Evolutionary conservation across 768 basidiomycete species (phyloP).

Genomic region (Infundibulicybe gibba): DNA sequence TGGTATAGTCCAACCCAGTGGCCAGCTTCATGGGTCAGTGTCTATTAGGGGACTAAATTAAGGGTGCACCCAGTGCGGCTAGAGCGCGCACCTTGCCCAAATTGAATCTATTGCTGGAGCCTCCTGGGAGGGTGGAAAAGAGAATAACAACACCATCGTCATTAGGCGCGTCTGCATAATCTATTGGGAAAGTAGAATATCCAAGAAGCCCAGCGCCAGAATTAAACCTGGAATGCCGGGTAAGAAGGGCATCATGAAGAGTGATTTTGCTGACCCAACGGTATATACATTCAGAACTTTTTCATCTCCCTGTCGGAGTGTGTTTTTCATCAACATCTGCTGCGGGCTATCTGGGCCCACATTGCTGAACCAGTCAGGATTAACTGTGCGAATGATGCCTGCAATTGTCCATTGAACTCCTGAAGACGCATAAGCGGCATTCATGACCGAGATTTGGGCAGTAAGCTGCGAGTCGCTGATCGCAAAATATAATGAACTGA

Average conservation of each 20-base stretch:
- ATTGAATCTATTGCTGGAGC: slow-evolving; percentile 25
- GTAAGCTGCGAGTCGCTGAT: not conserved
- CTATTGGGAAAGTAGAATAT: slow-evolving; percentile 31
- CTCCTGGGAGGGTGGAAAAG: slow-evolving; percentile 28
- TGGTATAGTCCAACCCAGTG: slow-evolving; percentile 38
- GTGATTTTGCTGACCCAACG: slow-evolving; percentile 9
- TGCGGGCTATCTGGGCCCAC: slow-evolving; percentile 2
- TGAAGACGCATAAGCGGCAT: not conserved
- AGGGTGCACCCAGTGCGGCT: not conserved
- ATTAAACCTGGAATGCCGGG: slow-evolving; percentile 14
- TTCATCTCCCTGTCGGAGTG: slow-evolving; percentile 22
- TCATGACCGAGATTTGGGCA: not conserved
- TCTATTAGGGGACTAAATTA: slow-evolving; percentile 4
- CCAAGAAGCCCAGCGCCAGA: slow-evolving; percentile 23
- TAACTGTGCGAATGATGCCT: not conserved
- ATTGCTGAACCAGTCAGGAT: not conserved
- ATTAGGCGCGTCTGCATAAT: slow-evolving; percentile 17
- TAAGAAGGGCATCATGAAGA: not conserved
- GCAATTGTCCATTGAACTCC: not conserved
- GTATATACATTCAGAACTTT: slow-evolving; percentile 22
- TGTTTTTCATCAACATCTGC: slow-evolving; percentile 23
- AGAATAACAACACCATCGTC: slow-evolving; percentile 35
- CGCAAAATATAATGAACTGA: not conserved
- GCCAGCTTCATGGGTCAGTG: slow-evolving; percentile 33
- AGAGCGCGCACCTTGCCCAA: slow-evolving; percentile 5